These are phyloP conservation scores for Zygosaccharomyces pseudobailii DNA, from an alignment of 1,139 yeast species.

Conservation along the genomic window DNA sequence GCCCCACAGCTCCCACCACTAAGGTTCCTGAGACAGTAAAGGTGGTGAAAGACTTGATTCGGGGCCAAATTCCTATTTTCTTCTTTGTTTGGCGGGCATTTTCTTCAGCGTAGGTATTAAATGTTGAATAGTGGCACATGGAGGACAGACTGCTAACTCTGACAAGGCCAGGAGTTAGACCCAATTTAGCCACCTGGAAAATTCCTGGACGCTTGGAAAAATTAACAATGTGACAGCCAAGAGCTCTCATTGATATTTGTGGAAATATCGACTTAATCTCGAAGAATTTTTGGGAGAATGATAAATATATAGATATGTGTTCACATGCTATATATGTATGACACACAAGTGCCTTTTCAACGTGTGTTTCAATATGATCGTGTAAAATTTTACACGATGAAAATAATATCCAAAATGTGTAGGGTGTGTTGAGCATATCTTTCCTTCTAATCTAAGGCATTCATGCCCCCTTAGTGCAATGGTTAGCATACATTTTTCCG, in stretches of 20 bases:
- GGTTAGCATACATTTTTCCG: conserved; percentile 46
- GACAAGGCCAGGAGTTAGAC: not conserved
- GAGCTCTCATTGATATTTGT: not conserved
- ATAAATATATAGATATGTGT: not conserved
- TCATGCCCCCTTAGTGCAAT: conserved; percentile 38
- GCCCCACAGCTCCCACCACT: conserved; percentile 63
- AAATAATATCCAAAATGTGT: not conserved
- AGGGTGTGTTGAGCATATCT: not conserved
- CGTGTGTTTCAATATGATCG: not conserved
- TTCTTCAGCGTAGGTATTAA: conserved; percentile 12
- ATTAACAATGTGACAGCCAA: not conserved
- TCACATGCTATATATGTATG: not conserved
- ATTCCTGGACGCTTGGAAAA: not conserved
- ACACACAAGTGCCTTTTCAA: no score
- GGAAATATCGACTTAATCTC: not conserved
- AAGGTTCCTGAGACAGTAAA: conserved; percentile 57
- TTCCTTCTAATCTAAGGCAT: not conserved
- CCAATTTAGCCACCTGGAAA: not conserved
- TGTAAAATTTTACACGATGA: not conserved
- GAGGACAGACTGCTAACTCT: not conserved
- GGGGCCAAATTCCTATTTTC: conserved; percentile 34
- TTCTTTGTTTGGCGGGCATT: conserved; percentile 7
- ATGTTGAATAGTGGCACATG: conserved; percentile 12
- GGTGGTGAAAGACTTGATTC: conserved; percentile 52
- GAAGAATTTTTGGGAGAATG: not conserved